Conservation (phyloP, 2,329 filamentous ascomycete species). For the Colletotrichum salicis region DNA sequence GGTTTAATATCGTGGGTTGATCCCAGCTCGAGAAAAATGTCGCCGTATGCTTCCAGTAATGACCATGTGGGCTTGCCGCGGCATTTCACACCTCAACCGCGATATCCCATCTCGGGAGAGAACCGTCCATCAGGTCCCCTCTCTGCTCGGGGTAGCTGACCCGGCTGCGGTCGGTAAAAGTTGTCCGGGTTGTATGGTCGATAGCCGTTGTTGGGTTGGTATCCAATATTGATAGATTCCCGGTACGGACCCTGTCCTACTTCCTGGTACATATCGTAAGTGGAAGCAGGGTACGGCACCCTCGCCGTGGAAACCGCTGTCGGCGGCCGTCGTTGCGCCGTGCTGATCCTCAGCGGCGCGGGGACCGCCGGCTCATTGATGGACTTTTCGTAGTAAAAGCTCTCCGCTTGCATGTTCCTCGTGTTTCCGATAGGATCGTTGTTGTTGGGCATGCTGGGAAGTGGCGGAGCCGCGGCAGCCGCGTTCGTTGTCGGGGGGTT, state of each 20-base stretch:
- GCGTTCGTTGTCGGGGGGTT: not conserved
- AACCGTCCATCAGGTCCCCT: slow-evolving; percentile 30
- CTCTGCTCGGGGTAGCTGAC: slow-evolving; percentile 29
- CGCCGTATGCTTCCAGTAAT: not conserved
- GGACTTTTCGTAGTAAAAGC: slow-evolving; percentile 30
- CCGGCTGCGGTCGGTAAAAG: slow-evolving; percentile 13
- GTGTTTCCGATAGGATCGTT: not conserved
- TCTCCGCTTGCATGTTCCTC: not conserved
- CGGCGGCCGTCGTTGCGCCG: not conserved
- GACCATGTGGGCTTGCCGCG: not conserved
- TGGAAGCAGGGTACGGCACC: slow-evolving; percentile 18
- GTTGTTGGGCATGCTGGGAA: not conserved
- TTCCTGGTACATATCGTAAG: slow-evolving; percentile 25
- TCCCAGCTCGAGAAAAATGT: not conserved
- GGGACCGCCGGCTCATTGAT: slow-evolving; percentile 16
- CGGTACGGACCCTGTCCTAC: slow-evolving; percentile 26
- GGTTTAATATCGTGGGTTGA: not conserved
- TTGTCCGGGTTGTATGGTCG: slow-evolving; percentile 18
- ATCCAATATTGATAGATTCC: slow-evolving; percentile 31
- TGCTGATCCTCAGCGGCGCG: slow-evolving; percentile 12
- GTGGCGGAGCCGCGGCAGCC: not conserved
- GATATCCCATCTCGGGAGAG: not conserved
- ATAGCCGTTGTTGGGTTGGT: slow-evolving; percentile 26
- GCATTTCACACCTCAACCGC: not conserved
- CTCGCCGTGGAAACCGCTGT: not conserved